Conservation (phyloP, 805 yeast species). For the Isabelozyma rhagii region DNA sequence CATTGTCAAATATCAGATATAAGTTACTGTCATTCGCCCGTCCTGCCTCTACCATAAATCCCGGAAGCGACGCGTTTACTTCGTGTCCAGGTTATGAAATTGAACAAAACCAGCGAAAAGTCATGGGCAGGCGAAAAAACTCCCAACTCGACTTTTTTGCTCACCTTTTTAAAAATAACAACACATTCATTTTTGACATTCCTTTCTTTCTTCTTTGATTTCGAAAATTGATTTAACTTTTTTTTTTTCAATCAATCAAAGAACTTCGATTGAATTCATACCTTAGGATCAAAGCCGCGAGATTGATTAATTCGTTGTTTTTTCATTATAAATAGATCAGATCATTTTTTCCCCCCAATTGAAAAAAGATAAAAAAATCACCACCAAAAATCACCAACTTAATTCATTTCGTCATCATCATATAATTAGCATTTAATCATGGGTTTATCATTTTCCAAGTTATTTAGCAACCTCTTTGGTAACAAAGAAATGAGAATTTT, state of each 20-base stretch:
- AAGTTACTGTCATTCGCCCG: no score
- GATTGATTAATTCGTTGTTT: not conserved
- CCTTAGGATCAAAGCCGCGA: not conserved
- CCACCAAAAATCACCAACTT: no score
- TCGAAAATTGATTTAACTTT: not conserved
- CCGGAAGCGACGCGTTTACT: not conserved
- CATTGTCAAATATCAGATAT: no score
- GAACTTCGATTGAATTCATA: not conserved
- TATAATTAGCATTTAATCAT: constrained; percentile 30
- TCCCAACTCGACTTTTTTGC: not conserved
- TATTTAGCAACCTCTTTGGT: constrained; percentile 93
- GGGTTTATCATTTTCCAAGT: constrained; percentile 95
- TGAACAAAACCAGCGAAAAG: not conserved
- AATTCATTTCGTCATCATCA: not conserved
- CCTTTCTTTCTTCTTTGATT: not conserved
- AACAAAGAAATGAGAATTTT: constrained; percentile 97
- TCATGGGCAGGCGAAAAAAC: not conserved
- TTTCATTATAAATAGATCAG: not conserved
- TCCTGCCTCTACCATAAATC: not conserved
- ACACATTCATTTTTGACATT: not conserved
- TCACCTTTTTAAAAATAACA: not conserved
- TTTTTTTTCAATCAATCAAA: not conserved
- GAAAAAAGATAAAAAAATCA: no score
- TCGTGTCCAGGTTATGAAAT: not conserved
- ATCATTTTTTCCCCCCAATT: not conserved